Evolutionary conservation across 1,284 basidiomycete genomes (phyloP), one percentile per base, ranked within the genome.

Genomic region (Hymenochaete sp.): DNA sequence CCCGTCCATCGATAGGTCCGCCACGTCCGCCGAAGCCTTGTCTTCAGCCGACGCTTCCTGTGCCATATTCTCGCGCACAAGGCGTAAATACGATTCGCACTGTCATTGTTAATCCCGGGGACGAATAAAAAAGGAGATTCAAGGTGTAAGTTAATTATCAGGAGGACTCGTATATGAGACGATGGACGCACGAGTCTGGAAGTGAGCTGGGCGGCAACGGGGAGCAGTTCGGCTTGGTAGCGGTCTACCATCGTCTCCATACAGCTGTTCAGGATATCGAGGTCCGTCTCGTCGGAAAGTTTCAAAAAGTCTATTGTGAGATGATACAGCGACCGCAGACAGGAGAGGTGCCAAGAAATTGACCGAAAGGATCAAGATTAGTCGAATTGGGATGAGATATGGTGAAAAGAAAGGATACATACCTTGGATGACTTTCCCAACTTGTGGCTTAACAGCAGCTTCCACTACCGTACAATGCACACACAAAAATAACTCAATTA

Each of bases 361-460:
- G 3, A 25, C 18, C n/a, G n/a, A 6, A 16, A 2, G 22, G n/a
- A 24, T 42, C 10, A 29, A 36, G 14, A 29, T 16, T 22, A 28
- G 38, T n/a, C 11, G n/a, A n/a, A n/a, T n/a, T 18, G 42, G 11
- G 39, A 7, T 31, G 36, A 19, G 22, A 32, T 25, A 37, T 26
- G 32, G 35, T 33, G 32, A 39, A 14, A 36, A 22, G 9, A 18
- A 13, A 2, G 13, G 19, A 35, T 8, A 52, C 71, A 44, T 53
- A 82, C 85, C 82, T 66, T 92, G 88, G 55, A 95, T 82, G 55
- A 95, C 81, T 58, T 90, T 85, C 33, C 82, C 87, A 28, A 93
- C 83, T 57, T 85, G 80, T 13, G 86, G 82, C 5, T 80, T 74
- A 48, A 93, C 79, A 7, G 79, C 79, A 4, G 62, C 69, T 54